Conservation (phyloP, 2,329 filamentous ascomycete species). For the Colletotrichum theobromicola region DNA sequence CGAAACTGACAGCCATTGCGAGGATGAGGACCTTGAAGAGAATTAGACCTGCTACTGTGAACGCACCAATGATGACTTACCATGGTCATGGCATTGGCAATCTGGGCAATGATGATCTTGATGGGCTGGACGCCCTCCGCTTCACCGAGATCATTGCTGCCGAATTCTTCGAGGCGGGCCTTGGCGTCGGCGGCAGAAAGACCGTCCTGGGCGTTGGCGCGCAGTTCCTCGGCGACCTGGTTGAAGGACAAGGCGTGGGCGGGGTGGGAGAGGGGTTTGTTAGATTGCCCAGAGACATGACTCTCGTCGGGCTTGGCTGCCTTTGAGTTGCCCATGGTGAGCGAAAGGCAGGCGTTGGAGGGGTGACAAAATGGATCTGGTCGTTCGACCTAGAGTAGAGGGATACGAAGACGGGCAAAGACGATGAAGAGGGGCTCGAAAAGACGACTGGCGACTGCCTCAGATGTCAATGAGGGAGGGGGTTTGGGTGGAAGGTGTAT, state of each 20-base stretch:
- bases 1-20: slow-evolving; percentile 58
- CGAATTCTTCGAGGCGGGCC: slow-evolving; percentile 58
- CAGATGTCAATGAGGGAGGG: background rate
- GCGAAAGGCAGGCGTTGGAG: rapidly evolving
- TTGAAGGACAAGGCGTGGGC: slow-evolving; percentile 61
- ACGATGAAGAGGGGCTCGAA: background rate
- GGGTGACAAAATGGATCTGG: background rate
- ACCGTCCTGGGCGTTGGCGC: slow-evolving; percentile 59
- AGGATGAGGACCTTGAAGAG: slow-evolving; percentile 43
- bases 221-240: slow-evolving; percentile 55
- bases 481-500: rapidly evolving
- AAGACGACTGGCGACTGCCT: background rate
- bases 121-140: slow-evolving; percentile 57
- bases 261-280: slow-evolving; percentile 55
- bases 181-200: slow-evolving; percentile 56
- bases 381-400: background rate
- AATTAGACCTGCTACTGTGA: background rate
- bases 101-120: slow-evolving; percentile 65
- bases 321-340: background rate
- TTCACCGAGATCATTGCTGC: slow-evolving; percentile 64
- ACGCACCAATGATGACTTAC: slow-evolving; percentile 26
- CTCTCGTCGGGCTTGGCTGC: background rate
- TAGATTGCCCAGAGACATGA: slow-evolving; percentile 40
- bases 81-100: slow-evolving; percentile 71
- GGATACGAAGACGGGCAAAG: background rate